phyloP scores from a whole-genome alignment of 2,329 filamentous ascomycete genomes.

The Aspergillus caelatus region DNA sequence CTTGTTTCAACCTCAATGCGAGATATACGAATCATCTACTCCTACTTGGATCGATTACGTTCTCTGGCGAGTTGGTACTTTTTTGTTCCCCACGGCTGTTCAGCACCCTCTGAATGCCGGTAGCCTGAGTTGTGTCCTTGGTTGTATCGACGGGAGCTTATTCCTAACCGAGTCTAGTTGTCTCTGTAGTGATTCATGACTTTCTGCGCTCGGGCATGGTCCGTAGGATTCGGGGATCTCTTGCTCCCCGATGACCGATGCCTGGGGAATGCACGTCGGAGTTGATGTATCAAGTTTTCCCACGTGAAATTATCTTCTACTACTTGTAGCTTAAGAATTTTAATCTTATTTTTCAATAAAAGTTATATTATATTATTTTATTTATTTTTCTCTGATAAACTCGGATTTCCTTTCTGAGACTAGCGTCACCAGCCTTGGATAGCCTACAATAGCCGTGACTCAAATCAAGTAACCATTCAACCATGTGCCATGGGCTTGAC shows the following conservation, averaged over 20 bases:
- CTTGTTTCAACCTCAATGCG: not conserved
- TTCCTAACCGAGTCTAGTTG: not conserved
- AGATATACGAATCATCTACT: conserved; percentile 1
- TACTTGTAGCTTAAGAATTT: not conserved
- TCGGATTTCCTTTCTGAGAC: not conserved
- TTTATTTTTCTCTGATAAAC: not conserved
- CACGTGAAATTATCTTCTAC: not conserved
- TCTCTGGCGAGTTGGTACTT: not conserved
- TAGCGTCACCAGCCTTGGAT: not conserved
- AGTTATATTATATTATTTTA: not conserved
- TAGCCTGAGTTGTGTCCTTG: not conserved
- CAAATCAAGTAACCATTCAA: not conserved
- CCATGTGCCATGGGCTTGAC: not conserved
- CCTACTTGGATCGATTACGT: not conserved
- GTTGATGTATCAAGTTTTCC: not conserved
- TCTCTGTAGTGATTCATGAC: not conserved
- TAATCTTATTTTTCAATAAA: not conserved
- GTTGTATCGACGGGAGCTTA: not conserved
- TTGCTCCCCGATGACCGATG: not conserved
- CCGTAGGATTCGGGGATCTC: not conserved
- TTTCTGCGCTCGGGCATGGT: not conserved
- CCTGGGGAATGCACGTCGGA: not conserved
- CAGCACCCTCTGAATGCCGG: not conserved
- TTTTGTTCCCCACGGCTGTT: not conserved
- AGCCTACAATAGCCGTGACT: not conserved